Percentiles rank a stretch among this genome's conserved stretches.
phyloP scores from a whole-genome alignment of 1,284 basidiomycete species.

The Meira nashicola region DNA sequence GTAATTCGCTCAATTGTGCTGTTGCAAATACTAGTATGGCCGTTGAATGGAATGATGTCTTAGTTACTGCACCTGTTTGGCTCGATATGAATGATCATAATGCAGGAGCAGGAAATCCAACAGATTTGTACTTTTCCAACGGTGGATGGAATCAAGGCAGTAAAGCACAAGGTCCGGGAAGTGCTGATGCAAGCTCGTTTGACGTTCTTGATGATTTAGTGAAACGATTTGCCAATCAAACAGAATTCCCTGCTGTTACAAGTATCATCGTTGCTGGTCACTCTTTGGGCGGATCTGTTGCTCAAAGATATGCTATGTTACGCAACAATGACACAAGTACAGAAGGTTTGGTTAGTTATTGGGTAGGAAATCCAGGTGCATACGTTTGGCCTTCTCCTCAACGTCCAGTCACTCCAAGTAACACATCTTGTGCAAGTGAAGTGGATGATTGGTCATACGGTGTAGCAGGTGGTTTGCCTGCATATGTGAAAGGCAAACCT shows the following conservation, averaged over 20 bases:
- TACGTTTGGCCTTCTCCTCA: constrained; percentile 17
- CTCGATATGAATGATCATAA: neutral
- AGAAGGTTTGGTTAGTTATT: constrained; percentile 13
- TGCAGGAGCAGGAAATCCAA: constrained; percentile 30
- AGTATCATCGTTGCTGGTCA: constrained; percentile 40
- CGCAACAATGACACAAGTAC: constrained; percentile 13
- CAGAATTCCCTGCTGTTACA: constrained; percentile 35
- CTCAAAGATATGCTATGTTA: constrained; percentile 45
- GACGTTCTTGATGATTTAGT: constrained; percentile 36
- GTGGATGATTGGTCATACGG: constrained; percentile 20
- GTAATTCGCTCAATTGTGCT: constrained; percentile 16
- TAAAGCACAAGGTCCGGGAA: constrained; percentile 27
- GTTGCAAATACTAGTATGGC: constrained; percentile 10
- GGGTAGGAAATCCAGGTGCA: constrained; percentile 27
- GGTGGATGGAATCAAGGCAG: constrained; percentile 29
- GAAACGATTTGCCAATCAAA: constrained; percentile 36
- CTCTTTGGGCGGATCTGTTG: constrained; percentile 36
- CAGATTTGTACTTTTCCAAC: constrained; percentile 29
- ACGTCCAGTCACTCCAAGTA: constrained; percentile 10
- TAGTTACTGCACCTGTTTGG: constrained; percentile 16
- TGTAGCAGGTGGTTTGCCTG: constrained; percentile 11
- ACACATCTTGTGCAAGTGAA: neutral
- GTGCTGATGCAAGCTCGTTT: constrained; percentile 24
- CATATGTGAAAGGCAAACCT: constrained; percentile 11
- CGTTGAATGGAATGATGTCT: constrained; percentile 16